phyloP scores from a whole-genome alignment of 176 grass and related monocot species.

The Raddia guianensis region DNA sequence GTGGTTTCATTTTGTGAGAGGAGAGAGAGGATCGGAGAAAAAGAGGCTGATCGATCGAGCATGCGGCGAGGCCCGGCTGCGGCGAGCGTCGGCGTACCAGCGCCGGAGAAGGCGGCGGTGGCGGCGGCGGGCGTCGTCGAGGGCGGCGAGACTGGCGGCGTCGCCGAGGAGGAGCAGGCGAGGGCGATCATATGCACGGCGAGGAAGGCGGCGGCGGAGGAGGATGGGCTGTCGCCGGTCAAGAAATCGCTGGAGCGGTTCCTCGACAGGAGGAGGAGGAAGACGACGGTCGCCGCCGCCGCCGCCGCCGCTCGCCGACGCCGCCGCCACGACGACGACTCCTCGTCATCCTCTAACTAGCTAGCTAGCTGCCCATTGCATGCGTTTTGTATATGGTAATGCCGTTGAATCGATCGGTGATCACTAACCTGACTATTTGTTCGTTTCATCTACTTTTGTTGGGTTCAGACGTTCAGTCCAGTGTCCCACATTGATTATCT shows the following conservation, averaged over 20 bases:
- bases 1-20: too few relatives aligned
- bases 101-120: background rate
- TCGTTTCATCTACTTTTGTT: too few relatives aligned
- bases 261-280: constrained; percentile 19
- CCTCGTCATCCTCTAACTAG: background rate
- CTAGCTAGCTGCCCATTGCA: too few relatives aligned
- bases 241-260: constrained; percentile 43
- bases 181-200: constrained; percentile 17
- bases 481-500: too few relatives aligned
- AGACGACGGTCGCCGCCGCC: background rate
- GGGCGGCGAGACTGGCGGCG: background rate
- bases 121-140: background rate
- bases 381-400: too few relatives aligned
- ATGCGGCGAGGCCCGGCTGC: background rate
- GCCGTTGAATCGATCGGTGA: too few relatives aligned
- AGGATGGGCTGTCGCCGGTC: background rate
- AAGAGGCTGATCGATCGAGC: background rate
- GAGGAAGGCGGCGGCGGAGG: constrained; percentile 25
- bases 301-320: background rate
- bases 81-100: background rate
- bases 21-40: background rate
- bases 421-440: too few relatives aligned
- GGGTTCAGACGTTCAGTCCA: too few relatives aligned
- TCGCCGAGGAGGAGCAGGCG: background rate
- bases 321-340: background rate